Conservation (phyloP, 139 green algal species). For the Chlorella vulgaris region DNA sequence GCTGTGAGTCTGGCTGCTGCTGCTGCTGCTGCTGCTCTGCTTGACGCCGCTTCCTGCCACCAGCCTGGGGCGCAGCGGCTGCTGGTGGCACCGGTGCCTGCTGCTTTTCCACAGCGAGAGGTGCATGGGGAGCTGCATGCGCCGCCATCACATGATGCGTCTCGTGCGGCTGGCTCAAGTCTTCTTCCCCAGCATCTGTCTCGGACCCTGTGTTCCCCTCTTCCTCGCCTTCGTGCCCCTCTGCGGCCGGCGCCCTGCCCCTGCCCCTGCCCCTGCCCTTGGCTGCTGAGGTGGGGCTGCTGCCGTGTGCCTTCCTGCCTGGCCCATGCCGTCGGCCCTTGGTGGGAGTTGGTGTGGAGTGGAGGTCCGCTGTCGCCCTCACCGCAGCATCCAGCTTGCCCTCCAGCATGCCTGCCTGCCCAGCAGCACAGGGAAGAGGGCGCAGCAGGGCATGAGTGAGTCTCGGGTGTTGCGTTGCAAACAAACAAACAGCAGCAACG, state of each 20-base stretch:
- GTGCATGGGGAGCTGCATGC: not conserved
- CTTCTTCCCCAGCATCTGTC: conserved; percentile 2
- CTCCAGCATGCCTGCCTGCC: conserved; percentile 22
- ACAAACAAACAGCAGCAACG: not conserved
- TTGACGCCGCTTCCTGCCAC: conserved; percentile 6
- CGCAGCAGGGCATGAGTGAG: not conserved
- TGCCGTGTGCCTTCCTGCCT: not conserved
- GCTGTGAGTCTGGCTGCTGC: not conserved
- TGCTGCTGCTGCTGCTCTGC: not conserved
- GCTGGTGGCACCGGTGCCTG: not conserved
- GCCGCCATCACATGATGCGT: not conserved
- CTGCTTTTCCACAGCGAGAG: not conserved
- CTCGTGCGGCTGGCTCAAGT: not conserved
- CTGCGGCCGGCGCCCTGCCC: not conserved
- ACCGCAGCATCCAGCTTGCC: not conserved
- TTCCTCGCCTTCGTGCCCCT: not conserved
- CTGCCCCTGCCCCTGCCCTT: not conserved
- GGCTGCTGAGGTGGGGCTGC: not conserved
- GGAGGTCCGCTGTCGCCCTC: not conserved
- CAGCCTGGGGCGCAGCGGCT: not conserved
- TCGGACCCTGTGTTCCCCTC: not conserved
- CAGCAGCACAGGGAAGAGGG: not conserved
- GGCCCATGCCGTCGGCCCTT: not conserved
- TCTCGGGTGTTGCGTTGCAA: not conserved
- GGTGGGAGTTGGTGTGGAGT: too few species aligned